Percentiles rank a stretch among this genome's conserved stretches.
phyloP scores from a whole-genome alignment of 306 rosid genomes.

The Amphicarpaea edgeworthii region DNA sequence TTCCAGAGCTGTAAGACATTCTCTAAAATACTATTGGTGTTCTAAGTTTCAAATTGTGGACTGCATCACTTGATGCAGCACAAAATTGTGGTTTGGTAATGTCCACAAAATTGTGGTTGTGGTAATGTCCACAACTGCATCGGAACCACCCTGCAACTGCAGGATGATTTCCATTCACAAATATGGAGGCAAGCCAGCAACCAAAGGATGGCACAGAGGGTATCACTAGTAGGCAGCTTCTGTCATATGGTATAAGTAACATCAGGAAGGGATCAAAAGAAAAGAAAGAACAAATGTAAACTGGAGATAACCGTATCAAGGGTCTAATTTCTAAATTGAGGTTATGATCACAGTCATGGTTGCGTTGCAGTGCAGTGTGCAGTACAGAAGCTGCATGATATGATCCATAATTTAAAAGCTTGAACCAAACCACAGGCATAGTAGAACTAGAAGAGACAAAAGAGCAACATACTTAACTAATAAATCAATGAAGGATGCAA shows the following conservation, averaged over 20 bases:
- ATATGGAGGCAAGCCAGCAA: background rate
- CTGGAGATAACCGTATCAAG: conserved; percentile 11
- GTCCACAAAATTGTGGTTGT: background rate
- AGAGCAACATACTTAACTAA: conserved; percentile 21
- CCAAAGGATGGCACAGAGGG: conserved; percentile 2
- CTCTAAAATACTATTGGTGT: background rate
- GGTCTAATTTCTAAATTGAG: background rate
- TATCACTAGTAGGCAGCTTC: conserved; percentile 9
- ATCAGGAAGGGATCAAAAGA: background rate
- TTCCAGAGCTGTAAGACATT: background rate
- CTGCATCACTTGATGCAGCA: background rate
- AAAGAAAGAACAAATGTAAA: background rate
- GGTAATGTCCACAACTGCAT: conserved; percentile 4
- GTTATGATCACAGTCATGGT: background rate
- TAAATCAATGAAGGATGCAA: background rate
- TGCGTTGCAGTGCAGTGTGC: background rate
- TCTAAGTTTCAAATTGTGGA: conserved; percentile 9
- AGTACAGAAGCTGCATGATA: background rate
- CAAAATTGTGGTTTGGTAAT: background rate
- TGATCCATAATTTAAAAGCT: conserved; percentile 23
- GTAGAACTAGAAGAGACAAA: conserved; percentile 34
- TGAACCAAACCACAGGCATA: conserved; percentile 19
- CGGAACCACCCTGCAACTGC: conserved; percentile 20
- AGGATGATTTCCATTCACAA: conserved; percentile 22
- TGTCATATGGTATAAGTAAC: conserved; percentile 5